Percentiles rank a stretch among this genome's conserved stretches.
phyloP scores from a whole-genome alignment of 768 basidiomycete genomes.

The Lactifluus volemus region DNA sequence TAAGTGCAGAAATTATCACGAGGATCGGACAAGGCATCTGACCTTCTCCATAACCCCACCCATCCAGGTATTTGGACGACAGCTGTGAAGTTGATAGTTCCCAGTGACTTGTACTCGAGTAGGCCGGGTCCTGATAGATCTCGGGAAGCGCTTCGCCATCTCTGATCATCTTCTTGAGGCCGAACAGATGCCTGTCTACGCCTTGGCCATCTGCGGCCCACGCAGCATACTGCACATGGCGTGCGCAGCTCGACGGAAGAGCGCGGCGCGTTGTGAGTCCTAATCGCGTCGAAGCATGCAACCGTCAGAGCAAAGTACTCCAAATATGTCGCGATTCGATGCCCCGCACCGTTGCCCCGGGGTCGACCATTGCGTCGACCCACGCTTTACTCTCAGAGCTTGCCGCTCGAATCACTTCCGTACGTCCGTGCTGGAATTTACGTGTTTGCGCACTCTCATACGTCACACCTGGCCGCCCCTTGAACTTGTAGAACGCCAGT shows the following conservation, averaged over 20 bases:
- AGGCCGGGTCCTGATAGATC: constrained; percentile 70
- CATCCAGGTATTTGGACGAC: constrained; percentile 72
- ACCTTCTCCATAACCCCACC: constrained; percentile 98
- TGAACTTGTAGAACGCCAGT: constrained; percentile 88
- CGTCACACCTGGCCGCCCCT: constrained; percentile 61
- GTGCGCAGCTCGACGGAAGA: constrained; percentile 72
- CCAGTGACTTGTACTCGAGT: constrained; percentile 72
- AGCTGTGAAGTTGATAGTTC: constrained; percentile 88
- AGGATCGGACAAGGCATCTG: constrained; percentile 20
- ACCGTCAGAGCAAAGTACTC: background rate
- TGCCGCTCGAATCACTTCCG: constrained; percentile 88
- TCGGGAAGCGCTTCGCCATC: constrained; percentile 65
- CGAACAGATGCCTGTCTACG: constrained; percentile 93
- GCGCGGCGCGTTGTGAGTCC: constrained; percentile 48
- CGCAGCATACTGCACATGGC: constrained; percentile 79
- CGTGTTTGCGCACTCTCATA: constrained; percentile 96
- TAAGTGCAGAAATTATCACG: background rate
- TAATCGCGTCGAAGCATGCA: constrained; percentile 18
- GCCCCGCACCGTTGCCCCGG: constrained; percentile 35
- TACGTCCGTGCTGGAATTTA: constrained; percentile 83
- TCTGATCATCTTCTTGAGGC: constrained; percentile 72
- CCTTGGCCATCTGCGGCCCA: constrained; percentile 95
- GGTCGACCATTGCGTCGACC: constrained; percentile 81
- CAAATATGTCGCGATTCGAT: background rate
- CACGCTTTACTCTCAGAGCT: constrained; percentile 78